phyloP scores from a whole-genome alignment of 2,329 filamentous ascomycete species.

The Aspergillus intermedius region DNA sequence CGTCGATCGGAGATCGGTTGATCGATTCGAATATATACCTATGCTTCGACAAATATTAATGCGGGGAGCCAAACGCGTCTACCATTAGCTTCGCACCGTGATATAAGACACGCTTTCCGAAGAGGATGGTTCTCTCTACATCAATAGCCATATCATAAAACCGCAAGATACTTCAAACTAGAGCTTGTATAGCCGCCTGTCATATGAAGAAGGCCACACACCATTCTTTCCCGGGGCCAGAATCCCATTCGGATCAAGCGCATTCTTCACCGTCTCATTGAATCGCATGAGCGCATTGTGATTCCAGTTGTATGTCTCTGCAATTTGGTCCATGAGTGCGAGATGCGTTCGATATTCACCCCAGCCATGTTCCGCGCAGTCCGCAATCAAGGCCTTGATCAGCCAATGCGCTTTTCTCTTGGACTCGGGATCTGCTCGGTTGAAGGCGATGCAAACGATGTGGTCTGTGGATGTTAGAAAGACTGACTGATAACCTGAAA shows the following conservation, averaged over 20 bases:
- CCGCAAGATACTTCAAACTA: background rate
- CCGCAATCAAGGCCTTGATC: conserved; percentile 35
- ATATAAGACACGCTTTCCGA: too few species aligned
- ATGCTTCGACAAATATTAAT: too few species aligned
- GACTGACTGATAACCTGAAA: too few species aligned
- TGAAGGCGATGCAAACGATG: conserved; percentile 50
- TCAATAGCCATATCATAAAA: too few species aligned
- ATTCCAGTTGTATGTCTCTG: conserved; percentile 9
- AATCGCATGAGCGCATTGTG: conserved; percentile 7
- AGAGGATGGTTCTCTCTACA: too few species aligned
- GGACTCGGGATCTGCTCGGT: conserved; percentile 37
- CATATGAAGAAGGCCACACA: conserved; percentile 10
- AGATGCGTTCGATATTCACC: conserved; percentile 45
- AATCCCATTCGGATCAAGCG: conserved; percentile 12
- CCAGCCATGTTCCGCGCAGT: conserved; percentile 36
- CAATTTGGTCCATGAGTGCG: conserved; percentile 45
- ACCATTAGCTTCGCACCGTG: too few species aligned
- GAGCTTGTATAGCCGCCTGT: background rate
- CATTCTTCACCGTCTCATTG: conserved; percentile 10
- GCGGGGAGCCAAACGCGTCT: too few species aligned
- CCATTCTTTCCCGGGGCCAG: conserved; percentile 12
- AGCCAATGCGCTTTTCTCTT: conserved; percentile 33
- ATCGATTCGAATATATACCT: too few species aligned
- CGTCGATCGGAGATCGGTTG: too few species aligned
- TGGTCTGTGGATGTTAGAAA: conserved; percentile 28